Evolutionary conservation across 371 early-diverging fungal genomes (phyloP), one percentile per base, ranked within the genome.

Genomic region (Phascolomyces articulosus): DNA sequence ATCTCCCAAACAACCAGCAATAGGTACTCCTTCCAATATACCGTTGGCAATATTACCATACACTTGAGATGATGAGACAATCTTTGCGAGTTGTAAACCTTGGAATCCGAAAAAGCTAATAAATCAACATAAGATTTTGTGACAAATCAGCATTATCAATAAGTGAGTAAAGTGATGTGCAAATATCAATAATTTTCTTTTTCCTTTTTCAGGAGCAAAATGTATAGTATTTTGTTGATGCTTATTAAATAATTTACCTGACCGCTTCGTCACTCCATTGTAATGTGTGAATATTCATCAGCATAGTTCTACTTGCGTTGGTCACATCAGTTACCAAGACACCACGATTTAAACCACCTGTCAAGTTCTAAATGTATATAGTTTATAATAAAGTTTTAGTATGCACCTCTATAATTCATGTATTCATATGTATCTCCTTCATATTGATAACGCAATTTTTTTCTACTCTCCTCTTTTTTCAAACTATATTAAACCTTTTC

Each of bases 231-330:
- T 24, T 7, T 23, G 44, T 44, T 6, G 31, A 8, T n/a, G 4
- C 3, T n/a, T 28, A 28, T 26, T 0, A 27, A 9, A 0, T 21
- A n/a, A 44, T 75, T 63, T 81, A 91, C 79, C 88, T 71, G 48
- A 90, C 82, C 40, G 91, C 79, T 66, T 90, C 83, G 7, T 87
- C 78, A 78, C 92, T 91, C 97, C 97, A 98, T 58, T 87, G 44
- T 47, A 93, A 72, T 16, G 88, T 90, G 31, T 89, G 72, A 56
- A 98, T 80, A 70, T 96, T 89, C 95, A 98, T 94, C 13, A 98
- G 78, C 93, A 95, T 92, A 9, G 97, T 97, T 48, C 98, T 86
- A 65, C 93, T 91, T 38, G 98, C 98, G 71, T 98, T 98, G 28
- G 97, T 94, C 7, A 96, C 95, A 75, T 98, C 98, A 0, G 97